Evolutionary conservation across 176 grass and related monocot genomes (phyloP).

Genomic region (Otatea glauca): DNA sequence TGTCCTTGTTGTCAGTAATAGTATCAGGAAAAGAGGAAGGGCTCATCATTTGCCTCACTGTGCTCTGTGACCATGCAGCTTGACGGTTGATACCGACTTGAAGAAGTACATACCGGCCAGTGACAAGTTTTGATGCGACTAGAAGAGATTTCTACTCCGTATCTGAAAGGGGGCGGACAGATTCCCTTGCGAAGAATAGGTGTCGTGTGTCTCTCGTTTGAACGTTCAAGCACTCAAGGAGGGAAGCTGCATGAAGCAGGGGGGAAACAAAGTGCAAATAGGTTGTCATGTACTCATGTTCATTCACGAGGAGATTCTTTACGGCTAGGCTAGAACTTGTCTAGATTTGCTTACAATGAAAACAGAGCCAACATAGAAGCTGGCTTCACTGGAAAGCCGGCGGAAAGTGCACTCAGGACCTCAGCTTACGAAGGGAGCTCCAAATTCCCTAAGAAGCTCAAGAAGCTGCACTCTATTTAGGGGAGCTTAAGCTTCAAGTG

Average conservation of each 20-base stretch:
- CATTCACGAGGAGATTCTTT: neutral
- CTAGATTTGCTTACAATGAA: too few relatives aligned
- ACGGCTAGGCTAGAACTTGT: neutral
- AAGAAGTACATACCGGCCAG: neutral
- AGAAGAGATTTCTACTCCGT: neutral
- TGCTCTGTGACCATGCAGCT: neutral
- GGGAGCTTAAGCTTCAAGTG: too few relatives aligned
- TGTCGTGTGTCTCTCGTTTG: neutral
- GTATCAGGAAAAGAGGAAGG: neutral
- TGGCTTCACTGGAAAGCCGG: too few relatives aligned
- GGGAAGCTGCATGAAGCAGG: neutral
- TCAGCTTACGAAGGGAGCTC: too few relatives aligned
- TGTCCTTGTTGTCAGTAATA: conserved; percentile 11
- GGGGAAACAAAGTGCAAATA: neutral
- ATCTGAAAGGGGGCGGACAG: neutral
- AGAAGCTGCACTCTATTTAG: too few relatives aligned
- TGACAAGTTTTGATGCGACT: neutral
- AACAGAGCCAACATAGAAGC: too few relatives aligned
- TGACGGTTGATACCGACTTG: neutral
- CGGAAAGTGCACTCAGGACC: too few relatives aligned
- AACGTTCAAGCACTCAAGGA: neutral
- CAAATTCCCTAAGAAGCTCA: too few relatives aligned
- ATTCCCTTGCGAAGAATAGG: neutral
- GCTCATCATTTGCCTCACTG: neutral
- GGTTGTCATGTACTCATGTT: neutral